Evolutionary conservation across 768 basidiomycete genomes (phyloP).

Genomic region (Boletellus ananas): DNA sequence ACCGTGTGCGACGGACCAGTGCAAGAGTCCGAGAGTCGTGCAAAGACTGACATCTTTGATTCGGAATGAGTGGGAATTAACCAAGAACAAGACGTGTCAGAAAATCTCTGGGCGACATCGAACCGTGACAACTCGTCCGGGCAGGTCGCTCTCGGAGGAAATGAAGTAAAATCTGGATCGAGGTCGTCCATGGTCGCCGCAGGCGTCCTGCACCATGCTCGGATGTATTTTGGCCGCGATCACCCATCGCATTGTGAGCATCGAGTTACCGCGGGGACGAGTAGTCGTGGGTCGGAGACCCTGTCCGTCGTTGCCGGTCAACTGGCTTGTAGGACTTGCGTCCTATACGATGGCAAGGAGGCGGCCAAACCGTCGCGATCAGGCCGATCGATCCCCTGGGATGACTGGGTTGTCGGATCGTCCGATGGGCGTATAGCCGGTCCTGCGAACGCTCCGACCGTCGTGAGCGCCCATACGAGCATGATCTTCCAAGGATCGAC

Average conservation of each 20-base stretch:
- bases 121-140: background rate
- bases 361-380: background rate
- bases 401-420: background rate
- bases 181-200: background rate
- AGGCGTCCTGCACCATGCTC: background rate
- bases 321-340: background rate
- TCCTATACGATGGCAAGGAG: background rate
- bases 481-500: conserved; percentile 13
- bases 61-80: background rate
- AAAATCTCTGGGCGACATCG: background rate
- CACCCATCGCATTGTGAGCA: background rate
- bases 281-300: background rate
- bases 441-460: conserved; percentile 1
- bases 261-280: background rate
- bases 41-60: background rate
- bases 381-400: conserved; percentile 5
- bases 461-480: background rate
- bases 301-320: background rate
- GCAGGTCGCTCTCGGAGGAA: background rate
- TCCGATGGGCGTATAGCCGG: background rate
- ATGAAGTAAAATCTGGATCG: background rate
- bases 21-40: background rate
- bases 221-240: no score
- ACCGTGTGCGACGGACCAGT: background rate
- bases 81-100: background rate